A percentile compares a stretch with the other conserved stretches of the same genome.
Evolutionary conservation across 768 basidiomycete species (phyloP).

Genomic region (Termitomyces sp.): DNA sequence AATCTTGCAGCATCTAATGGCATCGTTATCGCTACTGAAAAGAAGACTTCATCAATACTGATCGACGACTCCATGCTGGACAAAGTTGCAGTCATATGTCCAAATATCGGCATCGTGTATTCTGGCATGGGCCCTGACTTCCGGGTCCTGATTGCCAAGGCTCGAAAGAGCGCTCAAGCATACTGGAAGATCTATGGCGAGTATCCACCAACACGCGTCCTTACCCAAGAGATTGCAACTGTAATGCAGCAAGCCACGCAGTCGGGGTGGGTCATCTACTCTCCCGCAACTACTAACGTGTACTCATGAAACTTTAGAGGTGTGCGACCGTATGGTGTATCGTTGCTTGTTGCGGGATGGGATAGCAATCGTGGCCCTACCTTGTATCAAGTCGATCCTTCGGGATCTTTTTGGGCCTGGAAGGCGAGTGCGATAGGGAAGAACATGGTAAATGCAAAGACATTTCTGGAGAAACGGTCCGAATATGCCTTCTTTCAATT

Average conservation of each 20-base stretch:
- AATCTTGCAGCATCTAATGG: slow-evolving; percentile 83
- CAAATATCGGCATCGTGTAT: slow-evolving; percentile 99
- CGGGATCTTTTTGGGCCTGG: slow-evolving; percentile 99
- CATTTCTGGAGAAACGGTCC: slow-evolving; percentile 94
- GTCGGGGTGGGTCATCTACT: slow-evolving; percentile 68
- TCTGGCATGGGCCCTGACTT: slow-evolving; percentile 99
- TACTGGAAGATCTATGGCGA: slow-evolving; percentile 99
- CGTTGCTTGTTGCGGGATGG: slow-evolving; percentile 95
- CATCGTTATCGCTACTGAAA: slow-evolving; percentile 98
- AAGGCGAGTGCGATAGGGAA: slow-evolving; percentile 99
- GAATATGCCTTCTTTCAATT: slow-evolving; percentile 14
- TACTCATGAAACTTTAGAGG: slow-evolving; percentile 57
- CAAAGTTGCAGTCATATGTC: slow-evolving; percentile 95
- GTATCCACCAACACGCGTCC: slow-evolving; percentile 93
- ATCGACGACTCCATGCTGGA: slow-evolving; percentile 98
- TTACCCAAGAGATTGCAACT: slow-evolving; percentile 96
- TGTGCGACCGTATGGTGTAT: slow-evolving; percentile 98
- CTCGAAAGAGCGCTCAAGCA: slow-evolving; percentile 95
- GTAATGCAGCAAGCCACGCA: slow-evolving; percentile 99
- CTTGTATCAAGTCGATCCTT: slow-evolving; percentile 99
- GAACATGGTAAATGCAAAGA: slow-evolving; percentile 99
- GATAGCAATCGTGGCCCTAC: slow-evolving; percentile 91
- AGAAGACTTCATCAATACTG: slow-evolving; percentile 96
- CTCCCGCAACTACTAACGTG: slow-evolving; percentile 14
- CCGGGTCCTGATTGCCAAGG: slow-evolving; percentile 88